These are phyloP conservation scores for Aspergillus pseudoterreus DNA, from an alignment of 2,329 filamentous ascomycete species.

Conservation along the genomic window DNA sequence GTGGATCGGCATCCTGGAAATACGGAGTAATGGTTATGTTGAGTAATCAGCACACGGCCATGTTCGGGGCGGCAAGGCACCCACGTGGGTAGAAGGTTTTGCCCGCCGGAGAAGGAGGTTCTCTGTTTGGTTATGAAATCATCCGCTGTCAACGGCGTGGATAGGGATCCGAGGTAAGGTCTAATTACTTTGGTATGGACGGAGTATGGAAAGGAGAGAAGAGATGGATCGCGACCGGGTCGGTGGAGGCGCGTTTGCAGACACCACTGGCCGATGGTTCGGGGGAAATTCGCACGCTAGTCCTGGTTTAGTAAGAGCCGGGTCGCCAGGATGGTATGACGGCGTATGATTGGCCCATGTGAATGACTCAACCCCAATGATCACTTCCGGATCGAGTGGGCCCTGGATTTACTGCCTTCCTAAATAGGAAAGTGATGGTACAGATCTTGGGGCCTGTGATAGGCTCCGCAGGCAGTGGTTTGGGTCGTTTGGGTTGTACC, in stretches of 20 bases:
- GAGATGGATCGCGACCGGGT: background rate
- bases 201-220: background rate
- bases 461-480: background rate
- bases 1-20: conserved; percentile 17
- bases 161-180: background rate
- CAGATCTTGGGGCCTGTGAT: background rate
- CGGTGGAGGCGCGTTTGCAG: background rate
- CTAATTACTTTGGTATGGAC: too few relatives aligned
- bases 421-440: conserved; percentile 6
- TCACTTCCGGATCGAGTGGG: conserved; percentile 10
- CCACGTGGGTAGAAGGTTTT: conserved; percentile 13
- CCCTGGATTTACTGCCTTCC: conserved; percentile 2
- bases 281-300: conserved; percentile 7
- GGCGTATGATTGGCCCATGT: background rate
- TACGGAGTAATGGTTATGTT: conserved; percentile 2
- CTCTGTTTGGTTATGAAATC: too few relatives aligned
- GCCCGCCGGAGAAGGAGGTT: too few relatives aligned
- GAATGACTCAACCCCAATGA: conserved; percentile 14
- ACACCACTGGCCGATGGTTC: background rate
- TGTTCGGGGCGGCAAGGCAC: conserved; percentile 6
- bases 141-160: background rate
- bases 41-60: background rate
- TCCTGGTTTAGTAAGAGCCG: conserved; percentile 6
- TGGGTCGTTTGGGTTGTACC: background rate
- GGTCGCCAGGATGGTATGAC: conserved; percentile 8